phyloP scores from a whole-genome alignment of 2,329 filamentous ascomycete species.

The Bertia moriformis region DNA sequence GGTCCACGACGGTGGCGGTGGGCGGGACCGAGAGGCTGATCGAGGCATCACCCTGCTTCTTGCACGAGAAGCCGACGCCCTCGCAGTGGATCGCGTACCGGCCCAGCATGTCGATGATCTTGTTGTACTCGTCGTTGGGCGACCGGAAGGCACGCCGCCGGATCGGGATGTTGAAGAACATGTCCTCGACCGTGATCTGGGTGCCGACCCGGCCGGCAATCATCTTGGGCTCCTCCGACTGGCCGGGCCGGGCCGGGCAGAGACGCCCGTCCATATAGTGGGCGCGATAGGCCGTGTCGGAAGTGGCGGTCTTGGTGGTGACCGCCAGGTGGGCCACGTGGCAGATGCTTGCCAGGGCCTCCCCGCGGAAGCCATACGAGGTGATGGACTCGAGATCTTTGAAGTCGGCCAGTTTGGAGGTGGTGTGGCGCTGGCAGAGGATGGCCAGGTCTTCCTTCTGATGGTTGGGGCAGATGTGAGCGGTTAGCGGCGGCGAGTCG shows the following conservation, averaged over 20 bases:
- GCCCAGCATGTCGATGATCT: conserved; percentile 89
- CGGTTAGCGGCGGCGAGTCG: too few relatives aligned
- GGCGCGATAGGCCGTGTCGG: conserved; percentile 81
- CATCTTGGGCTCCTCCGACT: conserved; percentile 70
- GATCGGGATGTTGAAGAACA: conserved; percentile 92
- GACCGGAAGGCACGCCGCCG: conserved; percentile 81
- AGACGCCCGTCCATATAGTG: conserved; percentile 75
- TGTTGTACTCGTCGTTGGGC: conserved; percentile 86
- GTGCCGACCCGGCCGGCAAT: conserved; percentile 83
- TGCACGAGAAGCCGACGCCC: conserved; percentile 89
- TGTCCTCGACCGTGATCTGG: conserved; percentile 87
- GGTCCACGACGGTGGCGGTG: conserved; percentile 58
- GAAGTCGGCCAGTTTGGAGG: conserved; percentile 85
- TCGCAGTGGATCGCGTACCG: conserved; percentile 84
- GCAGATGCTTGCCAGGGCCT: conserved; percentile 92
- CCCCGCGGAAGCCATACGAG: conserved; percentile 95
- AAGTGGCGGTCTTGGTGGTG: conserved; percentile 81
- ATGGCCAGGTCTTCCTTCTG: conserved; percentile 84
- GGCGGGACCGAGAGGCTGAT: conserved; percentile 68
- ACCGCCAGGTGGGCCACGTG: conserved; percentile 93
- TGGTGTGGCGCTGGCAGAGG: conserved; percentile 89
- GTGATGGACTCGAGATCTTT: conserved; percentile 81
- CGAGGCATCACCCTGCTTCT: conserved; percentile 81
- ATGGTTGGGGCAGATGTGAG: too few relatives aligned
- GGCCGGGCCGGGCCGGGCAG: conserved; percentile 71